phyloP scores from a whole-genome alignment of 257 asterid species.

The Perilla frutescens region DNA sequence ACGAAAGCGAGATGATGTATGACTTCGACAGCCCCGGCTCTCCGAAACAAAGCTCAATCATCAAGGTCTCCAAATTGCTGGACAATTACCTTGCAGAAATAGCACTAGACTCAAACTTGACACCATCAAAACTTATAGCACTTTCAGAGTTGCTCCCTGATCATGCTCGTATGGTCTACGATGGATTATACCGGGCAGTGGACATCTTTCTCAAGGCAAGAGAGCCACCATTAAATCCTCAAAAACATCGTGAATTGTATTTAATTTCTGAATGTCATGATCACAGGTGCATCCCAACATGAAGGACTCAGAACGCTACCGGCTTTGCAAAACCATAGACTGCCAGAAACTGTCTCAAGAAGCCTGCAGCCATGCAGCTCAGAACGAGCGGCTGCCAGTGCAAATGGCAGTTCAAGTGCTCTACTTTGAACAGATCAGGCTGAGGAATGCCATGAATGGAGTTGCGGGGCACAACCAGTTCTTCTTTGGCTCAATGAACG shows the following conservation, averaged over 20 bases:
- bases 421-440: conserved; percentile 88
- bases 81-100: conserved; percentile 87
- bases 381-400: conserved; percentile 88
- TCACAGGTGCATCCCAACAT: conserved; percentile 90
- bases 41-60: conserved; percentile 87
- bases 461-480: conserved; percentile 71
- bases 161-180: conserved; percentile 80
- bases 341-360: conserved; percentile 90
- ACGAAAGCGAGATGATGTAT: conserved; percentile 74
- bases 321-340: conserved; percentile 87
- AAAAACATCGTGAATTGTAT: no score
- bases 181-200: conserved; percentile 84
- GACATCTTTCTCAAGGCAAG: conserved; percentile 92
- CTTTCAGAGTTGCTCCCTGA: conserved; percentile 85
- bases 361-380: conserved; percentile 99
- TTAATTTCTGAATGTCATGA: not conserved
- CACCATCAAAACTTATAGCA: conserved; percentile 68
- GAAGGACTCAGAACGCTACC: conserved; percentile 83
- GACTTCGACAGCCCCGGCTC: conserved; percentile 90
- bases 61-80: conserved; percentile 80
- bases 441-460: conserved; percentile 94
- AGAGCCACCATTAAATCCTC: not conserved
- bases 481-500: conserved; percentile 65
- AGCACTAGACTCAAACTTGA: conserved; percentile 75
- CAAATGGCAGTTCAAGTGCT: conserved; percentile 97